Evolutionary conservation across 179 eudicot genomes (phyloP), one percentile per base, ranked within the genome.

Genomic region (Nepenthes alata): DNA sequence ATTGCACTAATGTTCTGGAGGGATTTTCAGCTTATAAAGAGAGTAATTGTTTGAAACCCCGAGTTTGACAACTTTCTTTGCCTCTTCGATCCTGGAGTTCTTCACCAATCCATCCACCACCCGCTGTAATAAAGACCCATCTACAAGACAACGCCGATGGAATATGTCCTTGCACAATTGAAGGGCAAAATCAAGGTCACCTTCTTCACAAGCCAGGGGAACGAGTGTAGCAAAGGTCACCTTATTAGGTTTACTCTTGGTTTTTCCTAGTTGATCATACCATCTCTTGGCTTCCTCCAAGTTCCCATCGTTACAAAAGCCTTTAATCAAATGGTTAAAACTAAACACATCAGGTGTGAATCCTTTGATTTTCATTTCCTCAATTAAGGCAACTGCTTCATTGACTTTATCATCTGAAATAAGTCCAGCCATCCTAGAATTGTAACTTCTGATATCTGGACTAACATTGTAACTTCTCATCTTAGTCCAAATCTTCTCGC

Each of bases 221-320:
- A 85, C 35, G 49, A 89, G 63, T 3, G 47, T 63, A 38, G 55
- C 52, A 66, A 73, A 77, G n/a, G 75, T 79, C n/a, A 15, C 45
- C 4, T 63, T 67, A 60, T 77, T 67, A 0, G 85, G 81, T 36
- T 49, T 61, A 69, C 67, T 53, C 35, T 60, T 69, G 57, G 57
- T 69, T 38, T 58, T 70, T 64, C 47, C 55, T 78, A 84, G 61
- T 6, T 63, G 64, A 35, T 62, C 59, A 58, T 74, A 86, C 88
- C 84, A 86, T 59, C 41, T 82, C 68, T 84, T 82, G 1, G 74
- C 83, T 66, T 89, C 86, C 55, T 72, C 73, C 37, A 82, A 49
- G 63, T 78, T 61, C 15, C 77, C 78, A 41, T 67, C 74, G 5
- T 62, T 62, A 44, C 85, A 74, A 15, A 60, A 81, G 14, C 78